phyloP scores from a whole-genome alignment of 192 early-diverging fungal species.

The Coemansia sp. region DNA sequence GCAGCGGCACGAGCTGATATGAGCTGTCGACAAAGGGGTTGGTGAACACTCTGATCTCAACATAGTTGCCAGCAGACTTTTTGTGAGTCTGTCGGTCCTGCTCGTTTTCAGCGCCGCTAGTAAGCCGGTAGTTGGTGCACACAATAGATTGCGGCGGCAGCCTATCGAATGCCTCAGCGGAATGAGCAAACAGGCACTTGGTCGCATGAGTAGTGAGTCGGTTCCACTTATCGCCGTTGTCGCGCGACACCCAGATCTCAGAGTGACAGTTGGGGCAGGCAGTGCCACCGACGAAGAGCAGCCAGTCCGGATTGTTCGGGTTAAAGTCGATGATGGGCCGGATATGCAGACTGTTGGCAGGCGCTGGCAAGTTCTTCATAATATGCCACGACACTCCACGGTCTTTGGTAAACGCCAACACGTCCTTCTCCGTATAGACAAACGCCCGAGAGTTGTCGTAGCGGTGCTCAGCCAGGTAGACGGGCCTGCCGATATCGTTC shows the following conservation, averaged over 20 bases:
- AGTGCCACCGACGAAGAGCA: conserved; percentile 74
- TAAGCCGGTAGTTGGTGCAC: conserved; percentile 68
- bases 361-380: conserved; percentile 52
- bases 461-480: conserved; percentile 68
- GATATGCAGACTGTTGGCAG: conserved; percentile 66
- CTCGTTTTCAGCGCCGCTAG: conserved; percentile 53
- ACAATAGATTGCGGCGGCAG: conserved; percentile 70
- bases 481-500: conserved; percentile 28
- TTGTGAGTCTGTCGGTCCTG: conserved; percentile 36
- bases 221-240: conserved; percentile 73
- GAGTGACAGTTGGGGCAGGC: conserved; percentile 62
- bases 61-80: conserved; percentile 55
- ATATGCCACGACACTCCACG: conserved; percentile 56
- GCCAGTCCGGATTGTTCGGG: conserved; percentile 82
- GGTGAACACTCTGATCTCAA: conserved; percentile 66
- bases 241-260: conserved; percentile 65
- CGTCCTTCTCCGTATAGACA: conserved; percentile 55
- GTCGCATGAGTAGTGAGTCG: conserved; percentile 75
- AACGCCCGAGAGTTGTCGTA: conserved; percentile 66
- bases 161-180: conserved; percentile 55
- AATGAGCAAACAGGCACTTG: conserved; percentile 80
- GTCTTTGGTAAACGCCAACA: conserved; percentile 58
- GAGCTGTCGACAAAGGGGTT: conserved; percentile 25
- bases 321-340: conserved; percentile 83
- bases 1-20: conserved; percentile 14